A percentile compares a stretch with the other conserved stretches of the same genome.
These are phyloP conservation scores for Aspergillus egyptiacus DNA, from an alignment of 495 filamentous ascomycete genomes.

Conservation along the genomic window DNA sequence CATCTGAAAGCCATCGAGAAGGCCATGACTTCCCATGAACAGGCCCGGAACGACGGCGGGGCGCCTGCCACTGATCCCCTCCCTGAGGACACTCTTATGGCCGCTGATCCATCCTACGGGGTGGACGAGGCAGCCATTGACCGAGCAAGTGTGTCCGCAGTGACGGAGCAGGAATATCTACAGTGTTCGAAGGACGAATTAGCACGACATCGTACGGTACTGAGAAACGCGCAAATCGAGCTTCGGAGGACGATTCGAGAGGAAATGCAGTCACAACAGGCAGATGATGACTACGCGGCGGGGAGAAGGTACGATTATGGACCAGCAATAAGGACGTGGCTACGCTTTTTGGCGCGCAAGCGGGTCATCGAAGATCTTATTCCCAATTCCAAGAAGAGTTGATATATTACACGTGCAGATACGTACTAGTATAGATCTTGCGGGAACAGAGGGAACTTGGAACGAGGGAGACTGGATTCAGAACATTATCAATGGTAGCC, in stretches of 20 bases:
- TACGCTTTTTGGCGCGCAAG: conserved; percentile 40
- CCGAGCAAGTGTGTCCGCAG: conserved; percentile 18
- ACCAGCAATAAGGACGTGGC: conserved; percentile 40
- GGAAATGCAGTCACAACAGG: conserved; percentile 34
- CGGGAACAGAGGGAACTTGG: background rate
- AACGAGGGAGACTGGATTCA: background rate
- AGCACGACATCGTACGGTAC: conserved; percentile 20
- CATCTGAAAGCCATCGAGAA: conserved; percentile 30
- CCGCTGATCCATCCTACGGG: conserved; percentile 28
- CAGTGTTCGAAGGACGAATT: conserved; percentile 24
- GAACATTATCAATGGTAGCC: background rate
- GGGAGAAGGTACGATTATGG: conserved; percentile 45
- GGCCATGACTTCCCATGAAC: conserved; percentile 22
- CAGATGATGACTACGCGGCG: conserved; percentile 43
- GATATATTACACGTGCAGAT: background rate
- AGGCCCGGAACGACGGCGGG: background rate
- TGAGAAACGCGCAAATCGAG: conserved; percentile 29
- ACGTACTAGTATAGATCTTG: background rate
- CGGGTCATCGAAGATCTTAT: conserved; percentile 25
- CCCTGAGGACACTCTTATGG: conserved; percentile 24
- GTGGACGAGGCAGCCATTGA: conserved; percentile 33
- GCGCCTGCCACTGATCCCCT: background rate
- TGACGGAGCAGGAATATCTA: conserved; percentile 15
- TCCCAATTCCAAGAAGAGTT: background rate
- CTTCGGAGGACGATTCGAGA: conserved; percentile 38